phyloP scores from a whole-genome alignment of 2,329 filamentous ascomycete genomes.

The Xylaria sp. region DNA sequence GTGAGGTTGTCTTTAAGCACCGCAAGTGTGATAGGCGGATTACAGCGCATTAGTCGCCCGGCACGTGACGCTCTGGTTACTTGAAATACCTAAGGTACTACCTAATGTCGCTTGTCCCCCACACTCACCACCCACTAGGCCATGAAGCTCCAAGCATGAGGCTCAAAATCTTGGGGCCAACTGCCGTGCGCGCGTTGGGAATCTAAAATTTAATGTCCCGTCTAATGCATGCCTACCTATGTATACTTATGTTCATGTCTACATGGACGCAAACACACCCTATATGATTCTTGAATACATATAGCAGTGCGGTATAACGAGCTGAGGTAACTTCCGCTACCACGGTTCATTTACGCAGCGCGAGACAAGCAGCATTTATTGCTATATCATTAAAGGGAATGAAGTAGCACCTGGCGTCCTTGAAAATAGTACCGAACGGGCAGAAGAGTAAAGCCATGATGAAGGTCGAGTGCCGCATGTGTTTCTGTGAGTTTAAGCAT shows the following conservation, averaged over 20 bases:
- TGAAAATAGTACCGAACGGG: background rate
- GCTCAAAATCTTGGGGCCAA: constrained; percentile 31
- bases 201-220: background rate
- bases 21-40: constrained; percentile 4
- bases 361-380: too few relatives aligned
- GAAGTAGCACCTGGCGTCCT: background rate
- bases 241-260: background rate
- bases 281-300: background rate
- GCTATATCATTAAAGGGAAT: too few relatives aligned
- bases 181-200: background rate
- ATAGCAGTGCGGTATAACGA: background rate
- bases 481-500: constrained; percentile 13
- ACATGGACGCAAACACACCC: background rate
- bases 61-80: constrained; percentile 27
- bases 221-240: background rate
- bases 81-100: constrained; percentile 1
- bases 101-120: background rate
- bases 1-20: background rate
- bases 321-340: background rate
- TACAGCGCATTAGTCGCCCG: constrained; percentile 1
- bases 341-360: too few relatives aligned
- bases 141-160: constrained; percentile 24
- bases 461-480: background rate
- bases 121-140: constrained; percentile 17
- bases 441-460: background rate